Conservation (phyloP, 257 asterid species). For the Lithospermum erythrorhizon region DNA sequence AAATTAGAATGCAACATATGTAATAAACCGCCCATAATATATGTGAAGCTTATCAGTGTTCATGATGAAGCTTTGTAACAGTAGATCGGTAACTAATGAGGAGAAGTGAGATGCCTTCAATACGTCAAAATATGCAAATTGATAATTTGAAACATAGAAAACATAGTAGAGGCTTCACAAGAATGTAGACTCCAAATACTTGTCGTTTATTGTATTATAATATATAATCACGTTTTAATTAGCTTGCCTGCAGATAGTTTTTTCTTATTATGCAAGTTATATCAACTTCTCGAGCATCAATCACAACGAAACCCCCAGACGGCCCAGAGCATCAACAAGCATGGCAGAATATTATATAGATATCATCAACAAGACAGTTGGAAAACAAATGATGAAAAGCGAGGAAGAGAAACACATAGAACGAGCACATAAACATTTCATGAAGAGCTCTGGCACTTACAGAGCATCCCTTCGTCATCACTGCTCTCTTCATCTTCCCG, state of each 20-base stretch:
- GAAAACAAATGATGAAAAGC: neutral
- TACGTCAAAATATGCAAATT: no score
- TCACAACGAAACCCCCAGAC: no score
- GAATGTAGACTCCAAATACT: no score
- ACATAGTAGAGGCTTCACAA: no score
- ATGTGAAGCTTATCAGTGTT: neutral
- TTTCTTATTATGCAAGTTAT: neutral
- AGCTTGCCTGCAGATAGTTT: neutral
- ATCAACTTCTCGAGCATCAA: no score
- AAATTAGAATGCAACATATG: neutral
- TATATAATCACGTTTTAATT: no score
- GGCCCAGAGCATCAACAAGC: no score
- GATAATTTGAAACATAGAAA: neutral
- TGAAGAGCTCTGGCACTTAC: constrained; percentile 42
- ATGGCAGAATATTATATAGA: no score
- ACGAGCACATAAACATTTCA: neutral
- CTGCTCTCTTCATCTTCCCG: constrained; percentile 63
- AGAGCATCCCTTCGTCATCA: constrained; percentile 86
- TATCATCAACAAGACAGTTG: neutral
- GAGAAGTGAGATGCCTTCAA: neutral
- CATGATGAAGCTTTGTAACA: no score
- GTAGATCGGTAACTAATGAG: neutral
- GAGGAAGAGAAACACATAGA: neutral
- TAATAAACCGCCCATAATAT: neutral
- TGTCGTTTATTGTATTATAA: no score